Percentiles rank a stretch among this genome's conserved stretches.
These are phyloP conservation scores for Lipomyces kockii DNA, from an alignment of 805 yeast genomes.

Conservation along the genomic window DNA sequence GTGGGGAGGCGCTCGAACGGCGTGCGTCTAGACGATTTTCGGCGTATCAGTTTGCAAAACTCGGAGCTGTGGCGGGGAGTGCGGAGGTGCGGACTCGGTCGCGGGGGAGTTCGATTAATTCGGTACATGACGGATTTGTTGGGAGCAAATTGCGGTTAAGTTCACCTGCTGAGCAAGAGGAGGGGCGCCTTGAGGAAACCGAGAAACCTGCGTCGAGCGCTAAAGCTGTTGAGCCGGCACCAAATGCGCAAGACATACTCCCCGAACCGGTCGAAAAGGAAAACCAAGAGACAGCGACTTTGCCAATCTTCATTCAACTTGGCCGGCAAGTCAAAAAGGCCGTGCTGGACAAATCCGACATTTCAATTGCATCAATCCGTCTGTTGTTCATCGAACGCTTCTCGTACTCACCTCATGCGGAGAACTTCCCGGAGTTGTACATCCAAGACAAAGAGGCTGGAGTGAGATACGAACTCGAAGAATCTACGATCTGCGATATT, in stretches of 20 bases:
- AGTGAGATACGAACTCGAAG: slow-evolving; percentile 81
- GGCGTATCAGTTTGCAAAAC: slow-evolving; percentile 86
- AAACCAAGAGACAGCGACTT: neutral
- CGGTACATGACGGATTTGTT: slow-evolving; percentile 15
- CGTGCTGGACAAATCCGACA: slow-evolving; percentile 35
- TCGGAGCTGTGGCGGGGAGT: slow-evolving; percentile 42
- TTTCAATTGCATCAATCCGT: slow-evolving; percentile 60
- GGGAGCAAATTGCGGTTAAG: slow-evolving; percentile 1
- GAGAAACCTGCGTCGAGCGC: neutral
- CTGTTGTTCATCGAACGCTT: slow-evolving; percentile 84
- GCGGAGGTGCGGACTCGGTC: slow-evolving; percentile 11
- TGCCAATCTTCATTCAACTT: slow-evolving; percentile 44
- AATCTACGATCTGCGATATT: slow-evolving; percentile 62
- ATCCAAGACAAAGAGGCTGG: slow-evolving; percentile 63
- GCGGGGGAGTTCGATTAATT: slow-evolving; percentile 11
- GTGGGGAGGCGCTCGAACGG: slow-evolving; percentile 81
- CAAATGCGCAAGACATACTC: neutral
- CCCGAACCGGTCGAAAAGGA: neutral
- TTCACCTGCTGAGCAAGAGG: neutral
- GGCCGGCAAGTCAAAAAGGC: slow-evolving; percentile 46
- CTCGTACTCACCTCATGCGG: slow-evolving; percentile 76
- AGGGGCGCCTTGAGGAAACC: neutral
- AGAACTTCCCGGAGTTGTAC: slow-evolving; percentile 77
- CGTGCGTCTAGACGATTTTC: slow-evolving; percentile 93
- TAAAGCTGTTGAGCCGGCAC: neutral